Evolutionary conservation across 495 filamentous ascomycete genomes (phyloP), one percentile per base, ranked within the genome.

Genomic region (Xylaria sp.): DNA sequence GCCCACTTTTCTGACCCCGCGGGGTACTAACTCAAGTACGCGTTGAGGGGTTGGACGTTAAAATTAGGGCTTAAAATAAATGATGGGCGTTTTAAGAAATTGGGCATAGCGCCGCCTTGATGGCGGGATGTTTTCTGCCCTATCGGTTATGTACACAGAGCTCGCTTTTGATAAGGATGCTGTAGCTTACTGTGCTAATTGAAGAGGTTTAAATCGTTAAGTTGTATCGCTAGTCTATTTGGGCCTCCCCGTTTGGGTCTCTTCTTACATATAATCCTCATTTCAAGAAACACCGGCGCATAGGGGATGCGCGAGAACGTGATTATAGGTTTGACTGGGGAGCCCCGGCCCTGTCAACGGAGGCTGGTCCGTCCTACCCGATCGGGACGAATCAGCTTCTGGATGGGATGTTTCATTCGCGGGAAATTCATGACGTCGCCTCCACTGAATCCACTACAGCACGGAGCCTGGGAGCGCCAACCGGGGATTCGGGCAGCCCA

Each of bases 401-500:
- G 3, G 6, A 4, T 62, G 14, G 57, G 11, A 62, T 64, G 33
- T 64, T 70, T 64, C 53, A 70, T 70, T 70, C 68, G 68, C 68
- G 68, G 68, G 68, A 70, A 70, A 70, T 64, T 64, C 68, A 35
- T 48, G 19, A 21, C 31, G n/a, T 19, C 40, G 15, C 50, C 21
- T 69, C 67, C 29, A 52, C 67, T 24, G n/a, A 58, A 69, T 33
- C 43, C 67, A 58, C 40, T 21, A 31, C 46, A 15, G 41, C 57
- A 59, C 67, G 67, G 43, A 68, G 41, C 29, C 15, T 53, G 41
- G 1, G 41, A 53, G 24, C n/a, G 43, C 55, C 44, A 62, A 29
- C 43, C 19, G 24, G 46, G 35, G 41, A 11, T 14, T 61, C 53
- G 43, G 67, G 43, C 57, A 31, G 64, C 64, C 35, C 26, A 66